These are phyloP conservation scores for Albophoma yamanashiensis DNA, from an alignment of 2,329 filamentous ascomycete species.

Conservation along the genomic window DNA sequence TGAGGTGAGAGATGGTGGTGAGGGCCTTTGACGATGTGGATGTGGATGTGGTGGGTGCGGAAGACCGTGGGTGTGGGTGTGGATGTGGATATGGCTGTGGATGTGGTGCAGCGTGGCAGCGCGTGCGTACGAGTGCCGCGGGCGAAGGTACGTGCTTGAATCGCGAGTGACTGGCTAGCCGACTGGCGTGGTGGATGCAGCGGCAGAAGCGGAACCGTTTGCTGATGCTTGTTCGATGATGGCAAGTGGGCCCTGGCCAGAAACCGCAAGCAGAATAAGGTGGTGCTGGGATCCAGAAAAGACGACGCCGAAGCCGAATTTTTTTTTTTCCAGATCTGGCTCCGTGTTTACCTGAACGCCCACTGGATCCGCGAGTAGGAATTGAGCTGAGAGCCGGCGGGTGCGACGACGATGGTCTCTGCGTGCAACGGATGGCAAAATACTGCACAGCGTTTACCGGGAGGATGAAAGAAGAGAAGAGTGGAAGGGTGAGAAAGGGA, in stretches of 20 bases:
- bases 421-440: conserved; percentile 1
- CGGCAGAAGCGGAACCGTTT: conserved; percentile 11
- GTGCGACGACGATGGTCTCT: background rate
- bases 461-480: conserved; percentile 10
- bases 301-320: conserved; percentile 3
- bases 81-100: background rate
- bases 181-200: conserved; percentile 1
- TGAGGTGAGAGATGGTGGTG: conserved; percentile 1
- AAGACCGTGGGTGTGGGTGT: background rate
- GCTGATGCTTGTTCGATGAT: conserved; percentile 11
- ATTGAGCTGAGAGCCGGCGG: conserved; percentile 8
- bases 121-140: background rate
- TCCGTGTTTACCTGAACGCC: conserved; percentile 6
- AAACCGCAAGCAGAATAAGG: conserved; percentile 14
- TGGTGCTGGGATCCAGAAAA: conserved; percentile 11
- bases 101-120: background rate
- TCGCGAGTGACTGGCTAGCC: background rate
- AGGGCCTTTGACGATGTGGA: background rate
- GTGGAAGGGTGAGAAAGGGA: conserved; percentile 12
- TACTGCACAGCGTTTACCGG: background rate
- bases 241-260: conserved; percentile 12
- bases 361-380: conserved; percentile 3
- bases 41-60: conserved; percentile 1
- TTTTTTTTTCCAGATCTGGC: conserved; percentile 6
- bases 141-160: conserved; percentile 3